These are phyloP conservation scores for Penicillium diatomitis DNA, from an alignment of 495 filamentous ascomycete genomes.

Conservation along the genomic window DNA sequence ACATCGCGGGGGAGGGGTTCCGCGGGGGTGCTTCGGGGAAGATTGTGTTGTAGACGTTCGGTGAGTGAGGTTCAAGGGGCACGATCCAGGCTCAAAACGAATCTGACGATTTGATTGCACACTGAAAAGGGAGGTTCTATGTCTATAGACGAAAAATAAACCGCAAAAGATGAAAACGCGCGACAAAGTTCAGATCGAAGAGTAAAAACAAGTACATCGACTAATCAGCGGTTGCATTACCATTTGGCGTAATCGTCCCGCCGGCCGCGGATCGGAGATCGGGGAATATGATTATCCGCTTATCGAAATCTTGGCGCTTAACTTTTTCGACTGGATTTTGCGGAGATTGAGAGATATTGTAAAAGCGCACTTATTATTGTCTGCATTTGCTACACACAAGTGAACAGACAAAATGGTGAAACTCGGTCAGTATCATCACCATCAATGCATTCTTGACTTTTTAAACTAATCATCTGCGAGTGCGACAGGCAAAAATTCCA, in stretches of 20 bases:
- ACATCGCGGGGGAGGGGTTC: slow-evolving; percentile 25
- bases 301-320: slow-evolving; percentile 39
- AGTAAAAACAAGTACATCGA: neutral
- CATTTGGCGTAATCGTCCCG: slow-evolving; percentile 9
- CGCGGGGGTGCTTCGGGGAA: slow-evolving; percentile 2
- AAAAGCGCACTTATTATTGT: slow-evolving; percentile 4
- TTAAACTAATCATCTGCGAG: slow-evolving; percentile 5
- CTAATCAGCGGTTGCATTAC: slow-evolving; percentile 3
- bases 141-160: neutral
- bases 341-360: slow-evolving; percentile 5
- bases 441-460: neutral
- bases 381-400: slow-evolving; percentile 1
- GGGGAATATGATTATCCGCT: slow-evolving; percentile 29
- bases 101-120: too few relatives aligned
- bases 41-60: neutral
- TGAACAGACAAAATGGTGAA: slow-evolving; percentile 38
- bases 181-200: neutral
- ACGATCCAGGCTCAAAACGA: too few relatives aligned
- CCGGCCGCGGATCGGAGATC: slow-evolving; percentile 26
- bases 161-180: too few relatives aligned
- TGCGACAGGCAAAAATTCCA: slow-evolving; percentile 76
- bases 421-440: slow-evolving; percentile 29
- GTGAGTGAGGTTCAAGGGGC: too few relatives aligned
- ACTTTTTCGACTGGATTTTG: slow-evolving; percentile 18
- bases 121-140: neutral